Evolutionary conservation across 441 rosid species (phyloP), one percentile per base, ranked within the genome.

Genomic region (Metrosideros polymorpha): DNA sequence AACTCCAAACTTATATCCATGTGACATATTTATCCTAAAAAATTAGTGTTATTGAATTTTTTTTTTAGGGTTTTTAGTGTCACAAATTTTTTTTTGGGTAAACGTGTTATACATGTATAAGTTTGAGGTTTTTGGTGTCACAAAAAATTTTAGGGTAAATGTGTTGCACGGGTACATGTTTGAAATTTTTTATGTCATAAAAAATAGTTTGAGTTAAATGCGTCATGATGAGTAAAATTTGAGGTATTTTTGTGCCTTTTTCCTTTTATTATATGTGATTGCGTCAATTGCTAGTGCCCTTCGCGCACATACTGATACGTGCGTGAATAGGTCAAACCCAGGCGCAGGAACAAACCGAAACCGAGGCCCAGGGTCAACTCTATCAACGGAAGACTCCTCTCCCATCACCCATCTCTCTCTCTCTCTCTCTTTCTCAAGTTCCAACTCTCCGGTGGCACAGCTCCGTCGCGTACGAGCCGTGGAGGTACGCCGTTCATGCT

Each of bases 61-160:
- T 15, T 7, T 7, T 18, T 9, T 54, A 27, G 0, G 0, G 24
- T 1, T 4, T 22, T 54, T 1, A 0, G n/a, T 54, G 1, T 24
- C 9, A 2, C 57, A 54, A 54, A 9, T 7, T 22, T 7, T 7
- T 6, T 0, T 8, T 24, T 3, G 25, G 57, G 4, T 24, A 4
- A 54, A 3, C 24, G 0, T 0, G 10, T 24, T n/a, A 24, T 54
- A 4, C 9, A 24, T 4, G 6, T 24, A 4, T 24, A 4, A 9
- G 0, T 55, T 55, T 9, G 1, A 0, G n/a, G 6, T 12, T 56
- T 0, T 56, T 56, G 0, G 0, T 54, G 13, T 2, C 1, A 0
- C 9, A 56, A 12, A n/a, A n/a, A n/a, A n/a, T n/a, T n/a, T n/a
- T n/a, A n/a, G n/a, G n/a, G n/a, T n/a, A n/a, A n/a, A n/a, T n/a